Percentiles rank a stretch among this genome's conserved stretches.
phyloP scores from a whole-genome alignment of 2,329 filamentous ascomycete species.

The Neonectria ditissima region DNA sequence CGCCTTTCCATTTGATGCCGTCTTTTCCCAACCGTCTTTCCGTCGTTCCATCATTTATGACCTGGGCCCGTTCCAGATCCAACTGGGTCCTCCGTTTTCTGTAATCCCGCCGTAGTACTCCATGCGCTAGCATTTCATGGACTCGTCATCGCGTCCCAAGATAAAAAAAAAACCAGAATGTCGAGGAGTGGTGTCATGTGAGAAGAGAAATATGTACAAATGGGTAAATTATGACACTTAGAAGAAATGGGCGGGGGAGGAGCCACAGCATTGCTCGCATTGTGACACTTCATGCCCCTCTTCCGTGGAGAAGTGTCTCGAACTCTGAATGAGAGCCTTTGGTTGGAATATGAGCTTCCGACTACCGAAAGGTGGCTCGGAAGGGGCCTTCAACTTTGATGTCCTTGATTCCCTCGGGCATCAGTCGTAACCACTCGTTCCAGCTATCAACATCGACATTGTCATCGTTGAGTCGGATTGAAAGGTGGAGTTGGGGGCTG shows the following conservation, averaged over 20 bases:
- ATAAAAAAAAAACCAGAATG: constrained; percentile 30
- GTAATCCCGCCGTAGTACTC: constrained; percentile 37
- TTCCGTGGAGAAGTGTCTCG: not conserved
- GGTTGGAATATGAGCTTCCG: not conserved
- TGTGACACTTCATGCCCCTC: not conserved
- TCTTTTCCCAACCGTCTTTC: constrained; percentile 31
- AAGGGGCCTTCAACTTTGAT: constrained; percentile 67
- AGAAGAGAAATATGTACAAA: constrained; percentile 27
- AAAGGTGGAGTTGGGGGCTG: constrained; percentile 62
- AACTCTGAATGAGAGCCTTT: not conserved
- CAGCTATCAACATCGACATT: constrained; percentile 64
- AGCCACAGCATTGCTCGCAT: not conserved
- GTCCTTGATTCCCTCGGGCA: constrained; percentile 68
- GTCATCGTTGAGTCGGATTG: constrained; percentile 64
- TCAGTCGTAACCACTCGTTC: constrained; percentile 69
- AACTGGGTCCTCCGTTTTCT: constrained; percentile 32
- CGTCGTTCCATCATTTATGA: constrained; percentile 33
- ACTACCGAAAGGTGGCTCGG: constrained; percentile 44
- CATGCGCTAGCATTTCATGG: constrained; percentile 42
- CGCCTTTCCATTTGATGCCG: constrained; percentile 26
- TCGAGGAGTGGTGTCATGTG: constrained; percentile 26
- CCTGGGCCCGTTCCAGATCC: constrained; percentile 32
- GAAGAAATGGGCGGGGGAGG: not conserved
- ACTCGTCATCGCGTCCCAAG: constrained; percentile 37
- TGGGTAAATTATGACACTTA: constrained; percentile 17